Conservation (phyloP, 805 yeast species). For the Candida sakaeoensis region DNA sequence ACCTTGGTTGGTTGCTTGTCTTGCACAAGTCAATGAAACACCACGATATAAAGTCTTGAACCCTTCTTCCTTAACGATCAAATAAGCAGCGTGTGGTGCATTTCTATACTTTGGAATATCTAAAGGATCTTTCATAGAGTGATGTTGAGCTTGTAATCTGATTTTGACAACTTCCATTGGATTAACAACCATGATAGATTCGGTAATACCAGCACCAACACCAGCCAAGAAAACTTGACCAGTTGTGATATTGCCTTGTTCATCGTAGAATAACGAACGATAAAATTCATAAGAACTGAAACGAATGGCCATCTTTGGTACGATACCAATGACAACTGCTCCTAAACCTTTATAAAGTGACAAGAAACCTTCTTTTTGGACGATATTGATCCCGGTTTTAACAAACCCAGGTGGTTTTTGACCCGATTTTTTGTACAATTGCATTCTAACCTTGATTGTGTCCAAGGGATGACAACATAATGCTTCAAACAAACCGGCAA, state of each 20-base stretch:
- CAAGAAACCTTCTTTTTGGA: constrained; percentile 72
- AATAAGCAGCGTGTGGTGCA: constrained; percentile 85
- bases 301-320: constrained; percentile 97
- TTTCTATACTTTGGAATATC: constrained; percentile 82
- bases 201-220: constrained; percentile 96
- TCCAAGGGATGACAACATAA: constrained; percentile 97
- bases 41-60: constrained; percentile 86
- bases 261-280: constrained; percentile 62
- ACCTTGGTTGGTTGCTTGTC: constrained; percentile 98
- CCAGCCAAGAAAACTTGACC: constrained; percentile 84
- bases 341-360: constrained; percentile 95
- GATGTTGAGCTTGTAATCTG: constrained; percentile 92
- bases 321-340: constrained; percentile 95
- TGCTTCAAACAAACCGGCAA: constrained; percentile 97
- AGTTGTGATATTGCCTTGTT: constrained; percentile 66
- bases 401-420: constrained; percentile 83
- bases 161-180: constrained; percentile 98
- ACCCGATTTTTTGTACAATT: constrained; percentile 70
- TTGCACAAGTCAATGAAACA: constrained; percentile 90
- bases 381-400: constrained; percentile 75
- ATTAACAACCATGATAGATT: constrained; percentile 90
- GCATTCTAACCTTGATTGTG: constrained; percentile 97
- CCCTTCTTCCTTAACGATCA: constrained; percentile 89
- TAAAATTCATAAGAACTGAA: constrained; percentile 91
- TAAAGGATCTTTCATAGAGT: constrained; percentile 80